Percentiles rank a stretch among this genome's conserved stretches.
These are phyloP conservation scores for Noccaea bulbosa DNA, from an alignment of 345 rosid genomes.

Conservation along the genomic window DNA sequence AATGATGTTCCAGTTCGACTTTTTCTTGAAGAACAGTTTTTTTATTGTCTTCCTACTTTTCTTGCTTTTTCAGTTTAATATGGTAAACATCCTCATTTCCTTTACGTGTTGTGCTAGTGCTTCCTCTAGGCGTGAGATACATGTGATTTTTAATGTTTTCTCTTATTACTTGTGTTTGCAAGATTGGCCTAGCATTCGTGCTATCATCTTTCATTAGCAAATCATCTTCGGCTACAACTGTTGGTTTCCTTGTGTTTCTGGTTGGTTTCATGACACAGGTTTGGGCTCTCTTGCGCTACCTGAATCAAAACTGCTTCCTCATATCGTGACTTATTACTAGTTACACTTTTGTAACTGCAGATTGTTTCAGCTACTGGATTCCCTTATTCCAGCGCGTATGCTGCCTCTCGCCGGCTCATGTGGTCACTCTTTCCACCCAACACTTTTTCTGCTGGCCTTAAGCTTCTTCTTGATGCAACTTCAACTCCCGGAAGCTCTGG, in stretches of 20 bases:
- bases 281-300: slow-evolving; percentile 33
- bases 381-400: slow-evolving; percentile 50
- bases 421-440: slow-evolving; percentile 92
- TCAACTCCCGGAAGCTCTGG: slow-evolving; percentile 59
- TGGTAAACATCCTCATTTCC: slow-evolving; percentile 54
- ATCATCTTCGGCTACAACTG: slow-evolving; percentile 76
- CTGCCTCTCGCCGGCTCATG: slow-evolving; percentile 43
- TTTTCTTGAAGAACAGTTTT: slow-evolving; percentile 82
- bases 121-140: too few relatives aligned
- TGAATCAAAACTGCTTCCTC: background rate
- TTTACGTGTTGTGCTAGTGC: too few relatives aligned
- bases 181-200: slow-evolving; percentile 81
- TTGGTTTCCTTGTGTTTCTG: slow-evolving; percentile 77
- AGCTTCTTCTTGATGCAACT: slow-evolving; percentile 60
- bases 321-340: slow-evolving; percentile 12
- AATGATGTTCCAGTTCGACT: slow-evolving; percentile 82
- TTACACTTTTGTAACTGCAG: slow-evolving; percentile 48
- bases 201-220: slow-evolving; percentile 78
- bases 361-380: slow-evolving; percentile 55
- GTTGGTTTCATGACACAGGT: slow-evolving; percentile 82
- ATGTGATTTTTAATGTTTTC: background rate
- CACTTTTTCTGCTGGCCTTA: slow-evolving; percentile 66
- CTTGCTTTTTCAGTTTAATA: slow-evolving; percentile 77
- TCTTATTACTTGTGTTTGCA: slow-evolving; percentile 37
- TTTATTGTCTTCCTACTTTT: slow-evolving; percentile 65